Base-by-base conservation (phyloP, 2,329 filamentous ascomycete genomes). In the Aspergillus fumigatus region DNA sequence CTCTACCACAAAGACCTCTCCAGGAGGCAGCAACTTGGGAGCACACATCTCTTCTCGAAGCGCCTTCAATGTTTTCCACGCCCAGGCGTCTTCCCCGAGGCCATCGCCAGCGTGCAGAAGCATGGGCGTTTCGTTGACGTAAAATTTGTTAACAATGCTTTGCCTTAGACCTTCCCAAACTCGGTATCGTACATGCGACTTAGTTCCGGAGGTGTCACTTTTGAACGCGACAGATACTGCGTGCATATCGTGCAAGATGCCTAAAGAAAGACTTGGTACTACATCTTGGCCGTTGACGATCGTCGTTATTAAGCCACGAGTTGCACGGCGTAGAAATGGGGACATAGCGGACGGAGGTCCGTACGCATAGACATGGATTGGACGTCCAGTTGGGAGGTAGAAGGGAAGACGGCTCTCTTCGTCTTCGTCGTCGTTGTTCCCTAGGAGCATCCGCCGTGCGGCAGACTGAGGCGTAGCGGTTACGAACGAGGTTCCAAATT, bases 331-430 rank as follows among this genome's bases (percentile, higher is more conserved):
- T 7, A 92, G 79, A 2, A 85, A 83, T 0, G 87, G 80, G 0
- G 87, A 89, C 81, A 92, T 84, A 14, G 87, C 88, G 0, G 87
- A 84, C 0, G 88, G 88, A 1, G 88, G 86, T 0, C 89, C 89
- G 68, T 91, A 92, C 6, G 89, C 87, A 68, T 90, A 92, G 11
- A 91, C 89, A 64, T 92, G 89, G 21, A 92, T 88, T 3, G 87
- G 86, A 0, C 89, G 82, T 17, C 86, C 84, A 0, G 86, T 65
- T 0, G 89, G 89, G 0, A 92, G 79, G 19, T 78, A 80, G 32
- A 84, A 73, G 27, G 62, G 54, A 51, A 63, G 58, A 7, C 55
- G 54, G 10, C 47, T 56, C 53, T 59, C 57, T 60, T 47, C 43
- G 14, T 23, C 10, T 14, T 56, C 65, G 52, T 67, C 63, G 53